A percentile compares a stretch with the other conserved stretches of the same genome.
Conservation (phyloP, 768 basidiomycete genomes). For the Botryobasidium botryosum region DNA sequence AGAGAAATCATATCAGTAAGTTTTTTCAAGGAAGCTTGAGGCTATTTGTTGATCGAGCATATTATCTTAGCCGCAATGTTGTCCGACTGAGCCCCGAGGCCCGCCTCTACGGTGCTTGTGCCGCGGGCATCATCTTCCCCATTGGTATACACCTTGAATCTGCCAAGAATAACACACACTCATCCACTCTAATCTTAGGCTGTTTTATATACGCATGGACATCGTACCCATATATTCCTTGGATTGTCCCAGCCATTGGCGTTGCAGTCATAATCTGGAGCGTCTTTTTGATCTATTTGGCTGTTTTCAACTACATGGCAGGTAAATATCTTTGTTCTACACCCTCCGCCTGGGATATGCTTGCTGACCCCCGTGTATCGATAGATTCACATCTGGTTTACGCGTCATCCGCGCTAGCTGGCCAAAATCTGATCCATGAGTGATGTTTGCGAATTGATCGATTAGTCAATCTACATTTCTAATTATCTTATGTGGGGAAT, state of each 20-base stretch:
- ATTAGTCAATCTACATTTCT: not conserved
- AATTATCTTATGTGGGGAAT: not conserved
- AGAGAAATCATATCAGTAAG: constrained; percentile 31
- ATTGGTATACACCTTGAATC: constrained; percentile 7
- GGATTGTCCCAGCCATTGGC: constrained; percentile 44
- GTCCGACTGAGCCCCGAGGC: constrained; percentile 3
- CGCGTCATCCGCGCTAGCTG: constrained; percentile 53
- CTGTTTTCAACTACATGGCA: constrained; percentile 36
- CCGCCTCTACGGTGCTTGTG: constrained; percentile 12
- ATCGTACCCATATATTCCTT: constrained; percentile 33
- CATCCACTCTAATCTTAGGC: constrained; percentile 9
- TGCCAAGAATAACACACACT: no score
- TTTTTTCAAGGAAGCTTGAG: not conserved
- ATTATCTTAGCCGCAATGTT: constrained; percentile 3
- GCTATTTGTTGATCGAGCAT: not conserved
- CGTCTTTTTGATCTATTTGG: constrained; percentile 33
- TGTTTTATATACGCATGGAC: constrained; percentile 57
- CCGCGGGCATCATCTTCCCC: constrained; percentile 16
- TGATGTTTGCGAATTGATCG: constrained; percentile 13
- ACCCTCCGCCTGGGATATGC: not conserved
- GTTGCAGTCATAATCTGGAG: constrained; percentile 34
- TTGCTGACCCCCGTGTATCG: not conserved
- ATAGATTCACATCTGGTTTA: constrained; percentile 20
- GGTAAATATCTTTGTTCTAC: constrained; percentile 27
- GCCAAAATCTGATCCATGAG: constrained; percentile 29